Evolutionary conservation across 441 rosid species (phyloP).

Genomic region (Pelargonium citronellum): DNA sequence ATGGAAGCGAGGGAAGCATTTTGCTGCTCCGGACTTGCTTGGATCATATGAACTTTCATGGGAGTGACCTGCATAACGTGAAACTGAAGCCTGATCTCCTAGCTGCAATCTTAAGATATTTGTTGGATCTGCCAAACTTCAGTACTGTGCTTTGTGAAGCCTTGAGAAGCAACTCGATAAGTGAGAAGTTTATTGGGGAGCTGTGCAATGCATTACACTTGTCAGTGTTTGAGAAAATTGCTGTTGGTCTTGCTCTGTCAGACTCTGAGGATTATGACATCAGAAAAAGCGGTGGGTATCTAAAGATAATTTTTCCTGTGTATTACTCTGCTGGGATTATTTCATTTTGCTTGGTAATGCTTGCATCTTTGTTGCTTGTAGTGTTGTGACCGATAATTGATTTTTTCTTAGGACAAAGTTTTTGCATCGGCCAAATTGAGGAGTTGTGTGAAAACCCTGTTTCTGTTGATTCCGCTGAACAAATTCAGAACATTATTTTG

Average conservation of each 20-base stretch:
- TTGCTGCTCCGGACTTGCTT: constrained; percentile 57
- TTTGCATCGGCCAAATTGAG: constrained; percentile 62
- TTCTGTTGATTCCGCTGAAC: constrained; percentile 43
- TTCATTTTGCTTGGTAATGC: background rate
- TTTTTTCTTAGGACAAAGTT: constrained; percentile 55
- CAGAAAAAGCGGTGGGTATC: constrained; percentile 45
- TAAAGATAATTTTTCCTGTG: constrained; percentile 6
- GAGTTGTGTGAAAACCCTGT: constrained; percentile 47
- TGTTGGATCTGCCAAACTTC: constrained; percentile 57
- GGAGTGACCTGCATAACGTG: constrained; percentile 34
- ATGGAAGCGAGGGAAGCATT: constrained; percentile 56
- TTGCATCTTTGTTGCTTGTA: background rate
- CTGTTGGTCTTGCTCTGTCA: constrained; percentile 64
- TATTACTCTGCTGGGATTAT: background rate
- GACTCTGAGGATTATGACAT: constrained; percentile 52
- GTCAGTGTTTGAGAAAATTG: constrained; percentile 63
- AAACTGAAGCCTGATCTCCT: constrained; percentile 47
- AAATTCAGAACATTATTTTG: constrained; percentile 63
- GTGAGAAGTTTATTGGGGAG: constrained; percentile 45
- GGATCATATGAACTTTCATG: constrained; percentile 43
- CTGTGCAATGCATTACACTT: constrained; percentile 44
- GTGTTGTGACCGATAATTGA: constrained; percentile 5
- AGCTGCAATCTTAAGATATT: constrained; percentile 48
- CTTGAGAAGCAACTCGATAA: constrained; percentile 40
- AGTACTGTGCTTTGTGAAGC: constrained; percentile 60